A percentile compares a stretch with the other conserved stretches of the same genome.
Evolutionary conservation across 139 green algal species (phyloP).

Genomic region (Chlamydomonas applanata): DNA sequence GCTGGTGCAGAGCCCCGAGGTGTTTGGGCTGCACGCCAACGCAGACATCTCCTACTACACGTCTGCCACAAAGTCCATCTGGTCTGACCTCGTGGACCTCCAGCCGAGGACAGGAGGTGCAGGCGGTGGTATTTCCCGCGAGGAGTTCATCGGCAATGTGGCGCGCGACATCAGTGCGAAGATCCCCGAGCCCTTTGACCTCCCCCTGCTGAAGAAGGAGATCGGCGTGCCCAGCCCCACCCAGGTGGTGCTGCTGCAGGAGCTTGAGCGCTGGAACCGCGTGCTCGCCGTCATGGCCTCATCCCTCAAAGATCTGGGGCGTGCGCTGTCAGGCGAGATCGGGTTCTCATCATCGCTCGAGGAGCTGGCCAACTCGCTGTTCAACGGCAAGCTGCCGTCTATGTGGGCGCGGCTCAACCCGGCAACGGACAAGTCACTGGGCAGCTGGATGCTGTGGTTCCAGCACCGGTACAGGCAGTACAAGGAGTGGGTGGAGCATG

Average conservation of each 20-base stretch:
- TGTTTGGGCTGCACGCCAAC: conserved; percentile 85
- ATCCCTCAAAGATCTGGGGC: conserved; percentile 70
- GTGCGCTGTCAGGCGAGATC: conserved; percentile 80
- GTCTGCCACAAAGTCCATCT: conserved; percentile 72
- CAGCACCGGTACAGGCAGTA: conserved; percentile 66
- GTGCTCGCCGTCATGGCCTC: conserved; percentile 62
- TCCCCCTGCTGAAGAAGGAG: conserved; percentile 71
- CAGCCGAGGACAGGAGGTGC: conserved; percentile 60
- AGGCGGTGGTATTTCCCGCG: conserved; percentile 52
- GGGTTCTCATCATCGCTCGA: conserved; percentile 76
- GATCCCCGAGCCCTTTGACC: conserved; percentile 82
- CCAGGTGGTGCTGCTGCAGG: conserved; percentile 41
- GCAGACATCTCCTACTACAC: conserved; percentile 92
- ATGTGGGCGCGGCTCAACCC: conserved; percentile 75
- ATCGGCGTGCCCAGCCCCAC: conserved; percentile 62
- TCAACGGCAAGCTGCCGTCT: conserved; percentile 75
- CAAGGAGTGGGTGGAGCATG: conserved; percentile 69
- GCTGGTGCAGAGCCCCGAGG: conserved; percentile 70
- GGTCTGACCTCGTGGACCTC: conserved; percentile 76
- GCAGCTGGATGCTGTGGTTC: conserved; percentile 83
- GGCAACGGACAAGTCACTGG: conserved; percentile 77
- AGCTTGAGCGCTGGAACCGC: conserved; percentile 8
- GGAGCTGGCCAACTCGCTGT: conserved; percentile 65
- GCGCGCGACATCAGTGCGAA: conserved; percentile 66
- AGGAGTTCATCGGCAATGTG: conserved; percentile 72